Evolutionary conservation across 2,329 filamentous ascomycete genomes (phyloP), one percentile per base, ranked within the genome.

Genomic region (Diaporthe capsici): DNA sequence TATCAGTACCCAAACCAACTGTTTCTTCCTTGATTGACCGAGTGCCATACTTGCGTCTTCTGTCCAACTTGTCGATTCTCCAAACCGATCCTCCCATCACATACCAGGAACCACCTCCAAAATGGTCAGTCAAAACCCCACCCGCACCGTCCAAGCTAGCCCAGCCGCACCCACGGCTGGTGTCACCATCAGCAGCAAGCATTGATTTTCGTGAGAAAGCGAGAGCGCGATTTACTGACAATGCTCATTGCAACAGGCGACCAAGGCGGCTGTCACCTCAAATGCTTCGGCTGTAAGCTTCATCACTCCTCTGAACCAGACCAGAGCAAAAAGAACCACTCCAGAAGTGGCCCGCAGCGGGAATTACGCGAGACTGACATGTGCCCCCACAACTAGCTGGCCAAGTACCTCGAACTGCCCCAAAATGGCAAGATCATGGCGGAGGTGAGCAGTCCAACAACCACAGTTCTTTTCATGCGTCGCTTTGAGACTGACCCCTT

Each of bases 381-480:
- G 44, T 77, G 67, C 47, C 34, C 73, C 72, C 71, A 79, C 82
- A 71, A 79, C 82, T 86, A 98, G 95, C 92, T 98, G 86, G 88
- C 93, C 86, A 98, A 98, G 88, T 98, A 96, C 91, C 92, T 97
- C 87, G 89, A 90, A 83, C 94, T 98, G 82, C 93, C 95, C 85
- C 96, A 98, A 89, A 94, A 94, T 86, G 96, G 95, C 85, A 89
- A 88, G 81, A 90, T 97, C 84, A 97, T 98, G 87, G 96, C 95
- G 83, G 96, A 68, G 65, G 65, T 68, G 49, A 53, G 65, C n/a
- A 25, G 4, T 5, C 42, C 17, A 53, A 25, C 63, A 51, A 4
- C 22, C 10, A 20, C 28, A 13, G 10, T 12, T 2, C 31, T 15
- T 37, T 6, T 51, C 0, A 31, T 68, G 47, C 44, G 39, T 68